phyloP scores from a whole-genome alignment of 257 asterid species.

The Nicotiana paniculata region DNA sequence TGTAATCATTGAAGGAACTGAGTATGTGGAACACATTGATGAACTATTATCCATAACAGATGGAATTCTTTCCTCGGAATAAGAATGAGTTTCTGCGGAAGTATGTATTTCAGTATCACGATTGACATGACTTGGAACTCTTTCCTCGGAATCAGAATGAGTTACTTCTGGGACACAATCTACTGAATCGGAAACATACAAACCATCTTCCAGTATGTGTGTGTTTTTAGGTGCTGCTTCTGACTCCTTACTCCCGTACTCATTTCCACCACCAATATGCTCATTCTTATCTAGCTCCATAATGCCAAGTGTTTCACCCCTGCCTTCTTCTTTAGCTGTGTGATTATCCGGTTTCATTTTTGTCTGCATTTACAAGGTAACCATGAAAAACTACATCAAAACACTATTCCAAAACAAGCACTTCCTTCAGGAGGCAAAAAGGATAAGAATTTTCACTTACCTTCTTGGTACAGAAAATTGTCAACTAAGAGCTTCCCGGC shows the following conservation, averaged over 20 bases:
- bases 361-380: constrained; percentile 33
- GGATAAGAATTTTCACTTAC: not conserved
- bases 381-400: constrained; percentile 6
- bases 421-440: not conserved
- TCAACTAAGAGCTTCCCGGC: not conserved
- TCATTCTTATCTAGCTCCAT: constrained; percentile 29
- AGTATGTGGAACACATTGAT: constrained; percentile 79
- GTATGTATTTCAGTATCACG: constrained; percentile 43
- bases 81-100: constrained; percentile 38
- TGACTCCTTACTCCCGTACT: constrained; percentile 22
- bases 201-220: constrained; percentile 45
- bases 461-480: not conserved
- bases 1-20: constrained; percentile 10
- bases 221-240: constrained; percentile 37
- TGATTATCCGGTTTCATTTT: no score
- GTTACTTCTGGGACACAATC: constrained; percentile 46
- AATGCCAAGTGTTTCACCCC: constrained; percentile 25
- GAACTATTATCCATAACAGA: constrained; percentile 71
- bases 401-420: not conserved
- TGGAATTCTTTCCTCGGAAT: constrained; percentile 40
- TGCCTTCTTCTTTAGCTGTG: no score
- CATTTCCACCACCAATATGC: constrained; percentile 28
- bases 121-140: constrained; percentile 42
- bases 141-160: constrained; percentile 55
- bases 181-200: constrained; percentile 70